phyloP scores from a whole-genome alignment of 805 yeast genomes.

The Candida sakaeoensis region DNA sequence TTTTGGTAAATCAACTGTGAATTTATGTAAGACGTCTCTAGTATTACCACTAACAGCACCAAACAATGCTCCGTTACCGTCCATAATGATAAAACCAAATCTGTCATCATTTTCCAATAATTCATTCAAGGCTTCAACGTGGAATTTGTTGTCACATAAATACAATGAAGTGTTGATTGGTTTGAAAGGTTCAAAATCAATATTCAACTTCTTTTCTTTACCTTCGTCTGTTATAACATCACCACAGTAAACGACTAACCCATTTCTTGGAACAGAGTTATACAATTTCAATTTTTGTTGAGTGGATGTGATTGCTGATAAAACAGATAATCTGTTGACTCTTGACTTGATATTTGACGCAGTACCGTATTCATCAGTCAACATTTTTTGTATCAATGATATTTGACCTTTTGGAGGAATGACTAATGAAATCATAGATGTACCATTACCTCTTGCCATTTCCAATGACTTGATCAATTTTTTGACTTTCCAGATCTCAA shows the following conservation, averaged over 20 bases:
- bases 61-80: conserved; percentile 97
- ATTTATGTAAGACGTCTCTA: conserved; percentile 92
- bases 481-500: conserved; percentile 98
- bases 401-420: conserved; percentile 96
- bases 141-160: conserved; percentile 96
- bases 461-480: conserved; percentile 85
- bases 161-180: conserved; percentile 96
- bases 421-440: conserved; percentile 96
- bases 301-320: conserved; percentile 96
- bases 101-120: conserved; percentile 91
- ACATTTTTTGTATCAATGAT: conserved; percentile 80
- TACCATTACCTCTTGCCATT: conserved; percentile 95
- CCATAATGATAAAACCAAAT: conserved; percentile 98
- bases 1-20: conserved; percentile 94
- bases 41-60: conserved; percentile 96
- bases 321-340: conserved; percentile 91
- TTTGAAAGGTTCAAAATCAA: conserved; percentile 98
- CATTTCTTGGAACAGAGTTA: conserved; percentile 87
- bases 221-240: conserved; percentile 97
- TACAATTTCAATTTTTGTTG: conserved; percentile 94
- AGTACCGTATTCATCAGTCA: conserved; percentile 97
- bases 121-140: conserved; percentile 94
- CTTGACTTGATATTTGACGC: conserved; percentile 98
- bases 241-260: conserved; percentile 96
- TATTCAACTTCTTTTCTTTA: conserved; percentile 92